phyloP scores from a whole-genome alignment of 2,329 filamentous ascomycete genomes.

The Alternaria sp. region DNA sequence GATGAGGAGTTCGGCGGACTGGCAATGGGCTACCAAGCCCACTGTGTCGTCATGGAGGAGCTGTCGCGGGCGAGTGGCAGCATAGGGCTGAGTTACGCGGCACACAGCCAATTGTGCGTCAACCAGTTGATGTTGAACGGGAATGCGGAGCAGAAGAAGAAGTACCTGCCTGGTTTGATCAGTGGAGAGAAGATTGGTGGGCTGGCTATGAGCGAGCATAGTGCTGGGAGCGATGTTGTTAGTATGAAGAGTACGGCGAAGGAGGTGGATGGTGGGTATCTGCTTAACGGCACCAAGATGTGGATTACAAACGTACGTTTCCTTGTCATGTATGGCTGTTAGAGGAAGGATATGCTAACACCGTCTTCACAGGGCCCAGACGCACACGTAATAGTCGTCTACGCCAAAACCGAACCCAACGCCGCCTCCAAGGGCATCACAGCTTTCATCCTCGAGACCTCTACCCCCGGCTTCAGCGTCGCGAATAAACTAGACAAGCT shows the following conservation, averaged over 20 bases:
- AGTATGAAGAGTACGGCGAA: conserved; percentile 90
- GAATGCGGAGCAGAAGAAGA: conserved; percentile 75
- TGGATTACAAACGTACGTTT: conserved; percentile 89
- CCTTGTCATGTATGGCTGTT: background rate
- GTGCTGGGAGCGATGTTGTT: conserved; percentile 90
- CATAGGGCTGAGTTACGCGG: conserved; percentile 90
- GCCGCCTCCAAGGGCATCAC: conserved; percentile 89
- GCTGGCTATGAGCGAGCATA: conserved; percentile 93
- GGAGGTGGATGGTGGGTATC: conserved; percentile 80
- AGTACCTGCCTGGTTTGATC: conserved; percentile 81
- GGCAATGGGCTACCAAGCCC: conserved; percentile 93
- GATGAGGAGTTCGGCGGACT: conserved; percentile 91
- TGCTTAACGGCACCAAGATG: conserved; percentile 94
- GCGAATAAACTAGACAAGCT: conserved; percentile 95
- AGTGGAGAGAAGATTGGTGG: conserved; percentile 83
- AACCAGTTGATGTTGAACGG: conserved; percentile 96
- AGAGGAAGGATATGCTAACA: background rate
- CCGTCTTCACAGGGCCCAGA: conserved; percentile 70
- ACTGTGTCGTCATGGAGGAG: conserved; percentile 95
- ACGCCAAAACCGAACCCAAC: conserved; percentile 88
- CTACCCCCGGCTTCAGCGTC: conserved; percentile 77
- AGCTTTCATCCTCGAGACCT: conserved; percentile 84
- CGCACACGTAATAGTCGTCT: conserved; percentile 92
- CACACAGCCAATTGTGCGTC: conserved; percentile 93
- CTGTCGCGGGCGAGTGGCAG: conserved; percentile 84